phyloP scores from a whole-genome alignment of 768 basidiomycete species.

The Boletales sp. region DNA sequence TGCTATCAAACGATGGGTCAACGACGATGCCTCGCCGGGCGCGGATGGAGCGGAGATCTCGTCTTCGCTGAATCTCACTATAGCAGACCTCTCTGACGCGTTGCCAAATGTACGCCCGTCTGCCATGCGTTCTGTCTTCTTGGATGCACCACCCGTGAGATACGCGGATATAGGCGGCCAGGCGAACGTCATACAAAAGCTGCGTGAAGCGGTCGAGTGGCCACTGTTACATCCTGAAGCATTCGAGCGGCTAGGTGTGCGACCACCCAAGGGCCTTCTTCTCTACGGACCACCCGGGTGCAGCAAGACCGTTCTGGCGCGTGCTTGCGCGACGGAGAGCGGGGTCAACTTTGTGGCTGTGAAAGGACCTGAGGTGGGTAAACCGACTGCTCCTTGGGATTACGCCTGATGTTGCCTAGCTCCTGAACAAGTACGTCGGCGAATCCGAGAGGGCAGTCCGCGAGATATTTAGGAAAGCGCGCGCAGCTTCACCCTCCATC shows the following conservation, averaged over 20 bases:
- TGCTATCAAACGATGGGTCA: conserved; percentile 83
- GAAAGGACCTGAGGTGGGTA: conserved; percentile 89
- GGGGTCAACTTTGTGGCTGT: conserved; percentile 96
- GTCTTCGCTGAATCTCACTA: conserved; percentile 41
- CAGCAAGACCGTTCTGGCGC: conserved; percentile 90
- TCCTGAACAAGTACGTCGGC: conserved; percentile 95
- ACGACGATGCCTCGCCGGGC: conserved; percentile 12
- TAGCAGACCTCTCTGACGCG: conserved; percentile 63
- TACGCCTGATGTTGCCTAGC: conserved; percentile 40
- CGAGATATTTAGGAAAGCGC: conserved; percentile 93
- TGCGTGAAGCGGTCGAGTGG: conserved; percentile 94
- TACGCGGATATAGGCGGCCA: conserved; percentile 94
- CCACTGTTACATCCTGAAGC: conserved; percentile 83
- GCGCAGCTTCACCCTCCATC: conserved; percentile 91
- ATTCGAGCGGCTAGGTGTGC: conserved; percentile 83
- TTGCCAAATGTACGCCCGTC: conserved; percentile 84
- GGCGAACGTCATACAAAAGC: conserved; percentile 70
- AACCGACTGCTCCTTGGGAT: background rate
- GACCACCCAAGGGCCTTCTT: conserved; percentile 84
- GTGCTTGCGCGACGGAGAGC: conserved; percentile 90
- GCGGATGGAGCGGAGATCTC: conserved; percentile 6
- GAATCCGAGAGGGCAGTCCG: conserved; percentile 95
- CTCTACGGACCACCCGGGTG: conserved; percentile 98
- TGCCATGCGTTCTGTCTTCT: conserved; percentile 89
- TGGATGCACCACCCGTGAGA: conserved; percentile 77